phyloP scores from a whole-genome alignment of 371 early-diverging fungal species.

The Chytridiales sp. region DNA sequence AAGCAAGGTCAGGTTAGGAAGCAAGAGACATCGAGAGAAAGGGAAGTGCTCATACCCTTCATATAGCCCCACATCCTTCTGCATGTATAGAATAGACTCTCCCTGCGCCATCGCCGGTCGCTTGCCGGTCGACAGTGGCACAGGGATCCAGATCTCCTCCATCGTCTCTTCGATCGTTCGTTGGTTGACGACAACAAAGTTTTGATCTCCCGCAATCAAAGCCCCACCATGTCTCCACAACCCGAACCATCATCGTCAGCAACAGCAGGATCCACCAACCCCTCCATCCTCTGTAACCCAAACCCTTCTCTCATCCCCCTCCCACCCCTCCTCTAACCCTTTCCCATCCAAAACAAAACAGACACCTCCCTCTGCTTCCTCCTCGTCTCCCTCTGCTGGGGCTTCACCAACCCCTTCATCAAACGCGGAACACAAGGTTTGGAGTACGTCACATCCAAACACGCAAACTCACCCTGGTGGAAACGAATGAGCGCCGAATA shows the following conservation, averaged over 20 bases:
- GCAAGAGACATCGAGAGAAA: slow-evolving; percentile 2
- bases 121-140: slow-evolving; percentile 51
- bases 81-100: slow-evolving; percentile 60
- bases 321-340: too few species aligned
- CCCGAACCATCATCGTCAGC: too few species aligned
- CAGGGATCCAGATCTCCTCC: not conserved
- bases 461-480: slow-evolving; percentile 44
- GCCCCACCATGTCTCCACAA: too few species aligned
- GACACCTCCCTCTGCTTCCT: slow-evolving; percentile 51
- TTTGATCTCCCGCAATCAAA: too few species aligned
- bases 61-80: slow-evolving; percentile 70
- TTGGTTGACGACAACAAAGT: too few species aligned
- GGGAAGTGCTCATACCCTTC: slow-evolving; percentile 51
- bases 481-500: slow-evolving; percentile 66
- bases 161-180: too few species aligned
- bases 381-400: slow-evolving; percentile 88
- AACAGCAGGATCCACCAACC: too few species aligned
- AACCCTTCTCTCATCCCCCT: too few species aligned
- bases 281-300: too few species aligned
- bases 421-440: slow-evolving; percentile 81
- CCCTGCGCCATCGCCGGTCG: slow-evolving; percentile 56
- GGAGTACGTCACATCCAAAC: slow-evolving; percentile 60
- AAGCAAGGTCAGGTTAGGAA: slow-evolving; percentile 17
- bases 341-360: too few species aligned
- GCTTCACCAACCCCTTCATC: slow-evolving; percentile 93